These are phyloP conservation scores for Wickerhamomyces rabaulensis DNA, from an alignment of 805 yeast species.

Conservation along the genomic window DNA sequence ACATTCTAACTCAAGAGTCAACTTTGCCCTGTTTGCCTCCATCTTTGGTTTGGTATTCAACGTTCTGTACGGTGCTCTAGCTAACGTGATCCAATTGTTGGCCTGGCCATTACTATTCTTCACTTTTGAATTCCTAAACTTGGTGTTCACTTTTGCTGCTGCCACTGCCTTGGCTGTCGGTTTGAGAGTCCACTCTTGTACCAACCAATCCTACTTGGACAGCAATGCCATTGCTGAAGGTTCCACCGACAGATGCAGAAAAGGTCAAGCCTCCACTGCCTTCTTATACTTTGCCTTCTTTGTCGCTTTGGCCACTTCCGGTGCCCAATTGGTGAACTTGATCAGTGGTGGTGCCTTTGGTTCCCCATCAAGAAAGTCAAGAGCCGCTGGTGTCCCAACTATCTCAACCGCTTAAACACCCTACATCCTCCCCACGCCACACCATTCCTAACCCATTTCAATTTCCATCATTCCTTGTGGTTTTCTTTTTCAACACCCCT, in stretches of 20 bases:
- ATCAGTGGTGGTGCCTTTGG: conserved; percentile 56
- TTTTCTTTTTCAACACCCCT: too few relatives aligned
- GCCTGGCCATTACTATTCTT: conserved; percentile 85
- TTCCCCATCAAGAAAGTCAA: conserved; percentile 42
- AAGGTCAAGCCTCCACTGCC: conserved; percentile 81
- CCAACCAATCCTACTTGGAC: conserved; percentile 58
- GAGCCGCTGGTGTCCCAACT: conserved; percentile 79
- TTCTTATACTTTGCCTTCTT: conserved; percentile 83
- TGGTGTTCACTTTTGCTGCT: conserved; percentile 89
- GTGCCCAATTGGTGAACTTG: conserved; percentile 47
- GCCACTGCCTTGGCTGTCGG: conserved; percentile 93
- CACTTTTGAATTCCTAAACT: conserved; percentile 77
- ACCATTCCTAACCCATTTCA: too few relatives aligned
- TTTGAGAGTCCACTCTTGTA: conserved; percentile 81
- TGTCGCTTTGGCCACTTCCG: conserved; percentile 61
- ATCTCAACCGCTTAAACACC: conserved; percentile 39
- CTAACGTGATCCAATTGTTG: conserved; percentile 69
- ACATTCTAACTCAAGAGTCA: conserved; percentile 64
- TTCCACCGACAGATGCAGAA: conserved; percentile 81
- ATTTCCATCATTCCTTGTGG: background rate
- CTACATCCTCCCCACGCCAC: too few relatives aligned
- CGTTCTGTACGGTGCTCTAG: conserved; percentile 70
- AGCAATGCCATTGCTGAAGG: conserved; percentile 72
- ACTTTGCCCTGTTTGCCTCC: conserved; percentile 81
- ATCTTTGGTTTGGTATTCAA: conserved; percentile 83